Base-by-base conservation (phyloP, 306 rosid genomes). In the Comarum palustre region DNA sequence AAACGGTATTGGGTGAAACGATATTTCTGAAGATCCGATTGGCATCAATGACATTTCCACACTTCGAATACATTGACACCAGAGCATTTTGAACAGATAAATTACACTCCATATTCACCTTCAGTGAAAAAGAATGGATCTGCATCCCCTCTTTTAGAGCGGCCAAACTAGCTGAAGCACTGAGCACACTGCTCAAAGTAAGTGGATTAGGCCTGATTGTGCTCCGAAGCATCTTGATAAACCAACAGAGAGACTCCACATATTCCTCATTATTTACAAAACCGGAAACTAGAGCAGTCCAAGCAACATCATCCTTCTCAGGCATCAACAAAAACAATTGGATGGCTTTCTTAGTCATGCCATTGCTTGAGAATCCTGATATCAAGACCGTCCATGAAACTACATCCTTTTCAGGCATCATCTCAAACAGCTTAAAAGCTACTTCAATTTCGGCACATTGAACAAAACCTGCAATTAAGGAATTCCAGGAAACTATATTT, bases 241-340 rank as follows among this genome's bases (percentile, higher is more conserved):
- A 92, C 95, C 88, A 90, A 80, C 13, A 66, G 73, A 90, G 78
- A 74, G 96, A 95, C 71, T 77, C 82, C 82, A 83, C 91, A 27
- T 80, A 81, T 66, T 83, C 87, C 60, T 72, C 83, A 64, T 86
- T 88, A 78, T 73, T 87, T 71, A 87, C 93, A 80, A 92, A 81
- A 63, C 93, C 93, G 2, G 98, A 90, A 86, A 90, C 84, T 69
- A 87, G 69, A 66, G 92, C 91, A 34, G 98, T 90, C 96, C 96
- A 92, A 75, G 90, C 85, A 82, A 88, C 46, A 80, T 75, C 87
- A 79, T 90, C 96, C 80, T 87, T 92, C 71, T 82, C 71, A 50
- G 92, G 87, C 79, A 83, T 83, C 91, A 80, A 71, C 66, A 69
- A 60, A 77, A 92, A 92, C 78, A 90, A 75, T 47, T 84, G 78